Conservation (phyloP, 257 asterid genomes). For the Capsicum pubescens region DNA sequence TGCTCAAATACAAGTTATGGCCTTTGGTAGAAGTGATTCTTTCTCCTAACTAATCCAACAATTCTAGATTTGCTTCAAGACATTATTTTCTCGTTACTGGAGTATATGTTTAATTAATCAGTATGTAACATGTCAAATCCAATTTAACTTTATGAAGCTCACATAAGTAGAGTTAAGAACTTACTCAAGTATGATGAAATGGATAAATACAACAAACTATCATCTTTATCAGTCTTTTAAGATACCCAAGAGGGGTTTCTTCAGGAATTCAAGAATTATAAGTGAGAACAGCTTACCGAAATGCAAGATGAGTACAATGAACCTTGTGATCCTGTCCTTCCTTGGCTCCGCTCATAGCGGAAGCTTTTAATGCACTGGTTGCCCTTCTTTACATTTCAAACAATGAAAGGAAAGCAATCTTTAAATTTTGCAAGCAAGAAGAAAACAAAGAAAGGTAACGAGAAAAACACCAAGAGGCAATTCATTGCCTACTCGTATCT, state of each 20-base stretch:
- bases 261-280: not conserved
- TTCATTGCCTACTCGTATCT: not conserved
- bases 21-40: not conserved
- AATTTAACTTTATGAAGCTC: not conserved
- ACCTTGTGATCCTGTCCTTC: no score
- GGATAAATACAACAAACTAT: no score
- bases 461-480: not conserved
- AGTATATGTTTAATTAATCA: not conserved
- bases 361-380: no score
- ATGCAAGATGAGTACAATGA: no score
- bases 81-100: no score
- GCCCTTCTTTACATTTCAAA: not conserved
- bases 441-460: conserved; percentile 1
- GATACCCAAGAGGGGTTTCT: not conserved
- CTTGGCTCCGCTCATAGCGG: no score
- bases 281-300: no score
- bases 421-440: not conserved
- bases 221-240: no score
- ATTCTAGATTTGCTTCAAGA: not conserved
- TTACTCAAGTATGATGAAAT: not conserved
- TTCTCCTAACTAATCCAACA: not conserved
- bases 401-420: not conserved
- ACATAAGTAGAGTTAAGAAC: not conserved
- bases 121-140: not conserved
- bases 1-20: no score